These are phyloP conservation scores for Zelonia costaricensis DNA, from an alignment of 208 protist genomes.

Conservation along the genomic window DNA sequence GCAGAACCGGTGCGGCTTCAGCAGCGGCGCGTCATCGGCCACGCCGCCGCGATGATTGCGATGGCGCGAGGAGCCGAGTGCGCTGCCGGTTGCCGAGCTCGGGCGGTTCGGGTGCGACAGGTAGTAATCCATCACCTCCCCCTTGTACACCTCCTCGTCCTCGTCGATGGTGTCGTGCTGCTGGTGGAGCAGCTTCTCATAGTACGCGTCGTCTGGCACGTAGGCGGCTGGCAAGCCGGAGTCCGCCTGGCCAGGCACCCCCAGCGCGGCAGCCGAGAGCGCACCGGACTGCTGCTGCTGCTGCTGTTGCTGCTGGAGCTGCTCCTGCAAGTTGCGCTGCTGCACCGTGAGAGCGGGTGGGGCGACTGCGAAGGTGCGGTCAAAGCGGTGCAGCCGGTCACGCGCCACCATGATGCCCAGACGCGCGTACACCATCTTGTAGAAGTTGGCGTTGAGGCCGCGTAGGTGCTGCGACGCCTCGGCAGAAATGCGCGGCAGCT, in stretches of 20 bases:
- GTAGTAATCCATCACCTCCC: conserved; percentile 88
- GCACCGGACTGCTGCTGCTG: conserved; percentile 18
- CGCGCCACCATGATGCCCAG: conserved; percentile 77
- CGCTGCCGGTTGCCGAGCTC: not conserved
- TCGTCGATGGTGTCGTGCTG: conserved; percentile 70
- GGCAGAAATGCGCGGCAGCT: conserved; percentile 6
- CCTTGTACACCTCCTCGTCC: conserved; percentile 86
- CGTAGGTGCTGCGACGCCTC: conserved; percentile 21
- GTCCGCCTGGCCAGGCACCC: conserved; percentile 14
- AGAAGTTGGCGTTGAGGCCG: conserved; percentile 59
- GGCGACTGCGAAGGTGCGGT: conserved; percentile 22
- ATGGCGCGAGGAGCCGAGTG: conserved; percentile 1
- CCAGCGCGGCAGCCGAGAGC: conserved; percentile 10
- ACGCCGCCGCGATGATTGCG: conserved; percentile 13
- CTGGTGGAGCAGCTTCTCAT: conserved; percentile 57
- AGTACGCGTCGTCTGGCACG: conserved; percentile 78
- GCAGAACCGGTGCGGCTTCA: conserved; percentile 99
- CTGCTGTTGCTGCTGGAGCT: conserved; percentile 34
- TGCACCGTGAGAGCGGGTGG: conserved; percentile 52
- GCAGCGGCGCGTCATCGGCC: conserved; percentile 27
- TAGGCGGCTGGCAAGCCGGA: conserved; percentile 63
- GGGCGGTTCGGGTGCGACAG: conserved; percentile 29
- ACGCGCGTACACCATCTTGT: conserved; percentile 83
- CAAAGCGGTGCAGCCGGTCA: conserved; percentile 59
- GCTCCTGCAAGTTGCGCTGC: conserved; percentile 58